Base-by-base conservation (phyloP, 2,329 filamentous ascomycete genomes). In the Monosporascus sp. region DNA sequence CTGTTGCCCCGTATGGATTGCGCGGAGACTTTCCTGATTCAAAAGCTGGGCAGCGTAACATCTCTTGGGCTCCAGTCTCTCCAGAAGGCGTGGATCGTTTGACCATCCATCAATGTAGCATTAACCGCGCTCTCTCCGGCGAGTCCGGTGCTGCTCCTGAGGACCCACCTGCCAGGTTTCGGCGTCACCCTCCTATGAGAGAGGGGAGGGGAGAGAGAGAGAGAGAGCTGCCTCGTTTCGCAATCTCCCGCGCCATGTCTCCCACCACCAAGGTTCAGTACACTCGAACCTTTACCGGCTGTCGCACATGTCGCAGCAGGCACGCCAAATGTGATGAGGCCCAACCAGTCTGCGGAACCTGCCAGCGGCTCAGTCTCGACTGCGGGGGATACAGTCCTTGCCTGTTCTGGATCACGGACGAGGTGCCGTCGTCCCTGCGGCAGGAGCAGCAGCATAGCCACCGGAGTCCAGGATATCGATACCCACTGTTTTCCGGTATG, bases 241-340 rank as follows among this genome's bases (percentile, higher is more conserved):
- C 16, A 43, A 22, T 43, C 7, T 43, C 40, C 22, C 40, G n/a
- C 40, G 19, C 40, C 40, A 43, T 43, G 40, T n/a, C 40, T 43
- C 19, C 40, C 40, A n/a, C 40, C 40, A 38, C 48, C 37, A 52
- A 46, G 35, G 44, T 26, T 22, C 31, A 47, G 14, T 49, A 50
- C 16, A 53, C 55, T 7, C 55, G 52, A 54, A 70, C 66, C 1
- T 70, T 70, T 41, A 70, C 68, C 4, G 67, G 68, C 24, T 70
- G 68, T 27, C 63, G 65, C 16, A 70, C 66, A 14, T 70, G 68
- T 55, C 61, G 68, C 19, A 67, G 59, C 50, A 70, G 74, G 19
- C 74, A 76, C 58, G 63, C 71, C 37, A 77, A 76, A 61, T 77
- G 74, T 56, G 74, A 77, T 52, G 72, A 76, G 55, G 62, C 65